Percentiles rank a stretch among this genome's conserved stretches.
Conservation (phyloP, 768 basidiomycete species). For the Strobilomyces dryophilus region DNA sequence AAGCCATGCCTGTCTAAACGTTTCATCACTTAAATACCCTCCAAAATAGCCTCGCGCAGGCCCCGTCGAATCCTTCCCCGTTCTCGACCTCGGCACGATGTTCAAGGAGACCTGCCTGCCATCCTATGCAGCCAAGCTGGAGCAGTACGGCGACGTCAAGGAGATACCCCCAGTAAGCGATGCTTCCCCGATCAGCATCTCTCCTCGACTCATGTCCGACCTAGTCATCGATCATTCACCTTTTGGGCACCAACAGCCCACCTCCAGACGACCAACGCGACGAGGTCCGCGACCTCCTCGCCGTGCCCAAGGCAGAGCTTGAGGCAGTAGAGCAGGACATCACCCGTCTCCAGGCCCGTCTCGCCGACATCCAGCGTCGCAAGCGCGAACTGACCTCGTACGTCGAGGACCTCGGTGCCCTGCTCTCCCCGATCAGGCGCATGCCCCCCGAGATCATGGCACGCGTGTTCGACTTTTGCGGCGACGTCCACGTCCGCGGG, state of each 20-base stretch:
- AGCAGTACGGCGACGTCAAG: slow-evolving; percentile 28
- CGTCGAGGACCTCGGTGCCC: slow-evolving; percentile 31
- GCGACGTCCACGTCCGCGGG: slow-evolving; percentile 23
- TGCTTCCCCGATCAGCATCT: not conserved
- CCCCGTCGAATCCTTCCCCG: not conserved
- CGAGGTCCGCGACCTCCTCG: slow-evolving; percentile 21
- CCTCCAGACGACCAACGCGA: slow-evolving; percentile 28
- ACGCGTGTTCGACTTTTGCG: slow-evolving; percentile 31
- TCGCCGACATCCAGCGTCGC: slow-evolving; percentile 26
- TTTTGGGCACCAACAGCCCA: slow-evolving; percentile 24
- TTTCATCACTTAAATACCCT: slow-evolving; percentile 17
- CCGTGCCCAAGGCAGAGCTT: slow-evolving; percentile 26
- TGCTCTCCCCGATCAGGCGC: slow-evolving; percentile 30
- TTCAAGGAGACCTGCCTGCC: slow-evolving; percentile 23
- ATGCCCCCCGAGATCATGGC: slow-evolving; percentile 33
- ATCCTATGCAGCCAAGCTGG: slow-evolving; percentile 24
- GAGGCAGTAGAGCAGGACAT: slow-evolving; percentile 25
- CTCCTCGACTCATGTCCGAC: slow-evolving; percentile 4
- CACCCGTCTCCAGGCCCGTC: slow-evolving; percentile 26
- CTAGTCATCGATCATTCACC: slow-evolving; percentile 31
- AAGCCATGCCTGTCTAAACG: slow-evolving; percentile 2
- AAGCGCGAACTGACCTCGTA: slow-evolving; percentile 26
- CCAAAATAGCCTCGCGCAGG: not conserved
- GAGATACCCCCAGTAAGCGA: slow-evolving; percentile 26
- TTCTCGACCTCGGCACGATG: slow-evolving; percentile 4